Conservation (phyloP, 1,139 yeast species). For the Candida sanyaensis region DNA sequence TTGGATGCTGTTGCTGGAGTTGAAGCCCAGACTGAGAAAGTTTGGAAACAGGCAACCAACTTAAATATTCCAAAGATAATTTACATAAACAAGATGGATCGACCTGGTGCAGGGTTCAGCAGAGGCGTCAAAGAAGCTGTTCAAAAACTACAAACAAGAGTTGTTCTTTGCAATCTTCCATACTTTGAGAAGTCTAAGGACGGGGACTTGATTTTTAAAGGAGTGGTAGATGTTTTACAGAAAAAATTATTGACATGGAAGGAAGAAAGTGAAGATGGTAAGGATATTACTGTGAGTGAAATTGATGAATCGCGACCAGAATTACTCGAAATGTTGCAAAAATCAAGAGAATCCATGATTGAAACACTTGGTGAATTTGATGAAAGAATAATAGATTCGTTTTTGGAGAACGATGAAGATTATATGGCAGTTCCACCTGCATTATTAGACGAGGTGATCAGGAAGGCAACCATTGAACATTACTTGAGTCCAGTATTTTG, state of each 20-base stretch:
- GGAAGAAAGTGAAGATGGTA: constrained; percentile 51
- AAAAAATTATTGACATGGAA: constrained; percentile 69
- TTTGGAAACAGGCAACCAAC: constrained; percentile 83
- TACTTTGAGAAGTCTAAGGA: constrained; percentile 48
- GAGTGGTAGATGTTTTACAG: constrained; percentile 82
- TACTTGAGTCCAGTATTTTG: constrained; percentile 79
- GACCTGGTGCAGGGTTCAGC: constrained; percentile 93
- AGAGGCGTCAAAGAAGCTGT: constrained; percentile 86
- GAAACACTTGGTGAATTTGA: constrained; percentile 85
- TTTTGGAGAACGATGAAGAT: constrained; percentile 69
- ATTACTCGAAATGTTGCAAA: constrained; percentile 48
- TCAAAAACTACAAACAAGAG: constrained; percentile 72
- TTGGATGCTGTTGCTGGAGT: constrained; percentile 97
- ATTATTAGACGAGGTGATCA: constrained; percentile 57
- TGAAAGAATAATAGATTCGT: constrained; percentile 73
- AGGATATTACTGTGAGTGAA: constrained; percentile 51
- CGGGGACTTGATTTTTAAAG: constrained; percentile 56
- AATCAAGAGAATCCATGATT: constrained; percentile 72
- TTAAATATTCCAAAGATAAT: constrained; percentile 72
- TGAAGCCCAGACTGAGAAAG: constrained; percentile 96
- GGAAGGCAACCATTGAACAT: constrained; percentile 59
- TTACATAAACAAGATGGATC: constrained; percentile 92
- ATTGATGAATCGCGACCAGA: constrained; percentile 35
- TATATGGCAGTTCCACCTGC: constrained; percentile 61
- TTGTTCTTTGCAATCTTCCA: constrained; percentile 79